Percentiles rank a stretch among this genome's conserved stretches.
These are phyloP conservation scores for Lindgomyces ingoldianus DNA, from an alignment of 495 filamentous ascomycete genomes.

Conservation along the genomic window DNA sequence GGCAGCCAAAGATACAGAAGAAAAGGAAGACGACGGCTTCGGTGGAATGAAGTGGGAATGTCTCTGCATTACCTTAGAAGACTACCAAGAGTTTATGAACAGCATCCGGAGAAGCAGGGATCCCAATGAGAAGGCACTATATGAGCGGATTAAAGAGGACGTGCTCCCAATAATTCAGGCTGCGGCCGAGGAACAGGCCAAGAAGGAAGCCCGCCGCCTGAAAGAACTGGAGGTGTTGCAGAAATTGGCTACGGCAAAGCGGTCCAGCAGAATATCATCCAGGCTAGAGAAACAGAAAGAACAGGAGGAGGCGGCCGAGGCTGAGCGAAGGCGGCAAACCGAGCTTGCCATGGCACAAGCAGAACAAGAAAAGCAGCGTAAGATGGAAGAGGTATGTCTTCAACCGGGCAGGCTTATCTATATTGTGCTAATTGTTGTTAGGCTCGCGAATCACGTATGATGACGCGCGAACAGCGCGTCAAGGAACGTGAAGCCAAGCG, in stretches of 20 bases:
- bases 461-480: conserved; percentile 79
- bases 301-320: conserved; percentile 70
- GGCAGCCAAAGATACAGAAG: conserved; percentile 46
- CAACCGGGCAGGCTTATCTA: neutral
- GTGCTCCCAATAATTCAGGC: conserved; percentile 82
- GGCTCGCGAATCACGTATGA: conserved; percentile 77
- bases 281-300: conserved; percentile 76
- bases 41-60: conserved; percentile 87
- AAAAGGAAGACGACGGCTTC: conserved; percentile 59
- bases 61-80: conserved; percentile 72
- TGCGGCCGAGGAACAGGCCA: conserved; percentile 71
- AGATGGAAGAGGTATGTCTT: conserved; percentile 56
- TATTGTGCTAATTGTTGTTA: conserved; percentile 35
- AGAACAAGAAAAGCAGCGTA: conserved; percentile 66
- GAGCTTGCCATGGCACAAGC: conserved; percentile 68
- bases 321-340: conserved; percentile 65
- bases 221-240: conserved; percentile 78
- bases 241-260: conserved; percentile 87
- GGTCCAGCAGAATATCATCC: conserved; percentile 81
- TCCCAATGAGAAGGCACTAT: conserved; percentile 75
- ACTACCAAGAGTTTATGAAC: conserved; percentile 73
- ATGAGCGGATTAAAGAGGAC: conserved; percentile 67
- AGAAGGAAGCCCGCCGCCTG: conserved; percentile 68
- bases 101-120: conserved; percentile 73
- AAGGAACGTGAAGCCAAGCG: conserved; percentile 81